phyloP scores from a whole-genome alignment of 2,329 filamentous ascomycete genomes.

The Diaporthe sp. region DNA sequence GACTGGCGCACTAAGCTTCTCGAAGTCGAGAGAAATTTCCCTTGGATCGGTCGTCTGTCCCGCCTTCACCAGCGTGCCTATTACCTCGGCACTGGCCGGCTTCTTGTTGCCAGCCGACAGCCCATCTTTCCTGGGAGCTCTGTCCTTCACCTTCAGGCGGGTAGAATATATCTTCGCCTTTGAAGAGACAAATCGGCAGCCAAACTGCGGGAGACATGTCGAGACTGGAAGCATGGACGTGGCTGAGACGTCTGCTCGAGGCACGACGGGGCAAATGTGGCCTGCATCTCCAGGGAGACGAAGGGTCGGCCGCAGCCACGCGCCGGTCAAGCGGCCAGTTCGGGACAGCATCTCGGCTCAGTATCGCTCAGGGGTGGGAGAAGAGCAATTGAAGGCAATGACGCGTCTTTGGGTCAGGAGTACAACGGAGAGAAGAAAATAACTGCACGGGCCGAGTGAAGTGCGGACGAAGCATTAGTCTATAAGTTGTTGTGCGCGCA shows the following conservation, averaged over 20 bases:
- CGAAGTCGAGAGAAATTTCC: not conserved
- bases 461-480: not conserved
- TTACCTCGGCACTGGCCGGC: not conserved
- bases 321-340: conserved; percentile 3
- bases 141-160: not conserved
- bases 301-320: conserved; percentile 12
- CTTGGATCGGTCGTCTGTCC: too few relatives aligned
- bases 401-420: too few relatives aligned
- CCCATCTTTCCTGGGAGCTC: too few relatives aligned
- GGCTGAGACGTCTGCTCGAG: not conserved
- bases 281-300: not conserved
- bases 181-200: not conserved
- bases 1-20: not conserved
- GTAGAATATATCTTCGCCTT: not conserved
- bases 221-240: not conserved
- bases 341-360: not conserved
- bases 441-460: not conserved
- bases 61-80: not conserved
- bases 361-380: not conserved
- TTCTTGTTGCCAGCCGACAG: not conserved
- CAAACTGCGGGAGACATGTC: not conserved
- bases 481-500: not conserved
- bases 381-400: not conserved
- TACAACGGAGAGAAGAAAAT: not conserved
- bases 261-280: not conserved